phyloP scores from a whole-genome alignment of 306 rosid species.

The Arachis stenosperma region DNA sequence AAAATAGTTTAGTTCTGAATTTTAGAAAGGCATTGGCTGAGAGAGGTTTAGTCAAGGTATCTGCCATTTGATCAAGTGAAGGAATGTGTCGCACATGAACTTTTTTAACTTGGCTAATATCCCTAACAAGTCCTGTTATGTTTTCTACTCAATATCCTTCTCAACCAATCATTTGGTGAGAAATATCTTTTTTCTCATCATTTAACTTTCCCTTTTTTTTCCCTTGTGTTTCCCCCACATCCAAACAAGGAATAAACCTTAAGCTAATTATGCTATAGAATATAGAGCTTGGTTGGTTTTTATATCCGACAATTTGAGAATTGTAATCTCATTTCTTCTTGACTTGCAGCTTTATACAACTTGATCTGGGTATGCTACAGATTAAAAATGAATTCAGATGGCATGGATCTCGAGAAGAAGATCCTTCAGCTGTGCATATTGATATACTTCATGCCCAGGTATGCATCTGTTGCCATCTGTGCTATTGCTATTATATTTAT shows the following conservation, averaged over 20 bases:
- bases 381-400: conserved; percentile 87
- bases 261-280: conserved; percentile 9
- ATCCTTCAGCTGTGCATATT: conserved; percentile 90
- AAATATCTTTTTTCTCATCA: no score
- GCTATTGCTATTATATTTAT: conserved; percentile 17
- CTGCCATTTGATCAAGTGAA: no score
- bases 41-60: no score
- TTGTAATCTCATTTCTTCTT: conserved; percentile 27
- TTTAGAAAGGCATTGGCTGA: no score
- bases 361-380: conserved; percentile 85
- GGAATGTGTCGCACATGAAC: no score
- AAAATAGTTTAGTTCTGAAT: no score
- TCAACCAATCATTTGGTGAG: no score
- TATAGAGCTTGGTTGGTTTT: conserved; percentile 5
- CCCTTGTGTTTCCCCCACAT: no score
- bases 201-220: no score
- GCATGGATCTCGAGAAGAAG: conserved; percentile 84
- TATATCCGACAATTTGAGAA: conserved; percentile 12
- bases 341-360: conserved; percentile 89
- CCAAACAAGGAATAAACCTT: not conserved
- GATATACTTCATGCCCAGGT: conserved; percentile 96
- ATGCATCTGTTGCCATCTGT: conserved; percentile 29
- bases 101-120: no score
- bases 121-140: no score
- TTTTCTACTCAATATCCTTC: no score